Evolutionary conservation across 2,329 filamentous ascomycete species (phyloP), one percentile per base, ranked within the genome.

Genomic region (Aspergillus costaricaensis): DNA sequence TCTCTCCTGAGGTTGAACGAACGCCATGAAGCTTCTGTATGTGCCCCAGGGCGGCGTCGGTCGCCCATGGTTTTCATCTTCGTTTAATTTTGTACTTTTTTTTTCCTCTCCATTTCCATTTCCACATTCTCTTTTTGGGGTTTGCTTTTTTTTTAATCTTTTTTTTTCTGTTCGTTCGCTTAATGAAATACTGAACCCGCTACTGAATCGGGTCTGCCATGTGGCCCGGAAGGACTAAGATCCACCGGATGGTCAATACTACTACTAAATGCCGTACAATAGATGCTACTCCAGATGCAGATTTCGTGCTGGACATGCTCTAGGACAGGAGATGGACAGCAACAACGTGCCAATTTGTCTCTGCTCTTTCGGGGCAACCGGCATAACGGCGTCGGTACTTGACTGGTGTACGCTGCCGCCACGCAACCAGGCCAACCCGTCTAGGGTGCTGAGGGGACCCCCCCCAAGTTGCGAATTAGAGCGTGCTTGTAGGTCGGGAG

Each of bases 401-500:
- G 55, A 62, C 56, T 59, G 49, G 54, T 52, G 59, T 50, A 55
- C 54, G 57, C 50, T 62, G 39, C 59, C 49, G 60, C 61, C 63
- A 50, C 48, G 58, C 55, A 57, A 54, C 58, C 25, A 32, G 43
- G 41, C 48, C 58, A 65, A 49, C 58, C 55, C 58, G 56, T 57
- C 61, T 53, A 62, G 50, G 58, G 44, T 60, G 58, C 27, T 60
- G 55, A 58, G 56, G 55, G 30, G 12, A 36, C 30, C 52, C 54
- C 54, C 59, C 57, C 58, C 62, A 51, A 53, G 49, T 60, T 62
- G 57, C 52, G 60, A 64, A 64, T 59, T 67, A 63, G 60, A 64
- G 60, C 60, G 61, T 59, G 56, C 47, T 49, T 64, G 65, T 64
- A 61, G 57, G 62, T 61, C 61, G 60, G 62, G 55, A 62, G 63